Conservation (phyloP, 805 yeast species). For the Ogataea degrootiae region DNA sequence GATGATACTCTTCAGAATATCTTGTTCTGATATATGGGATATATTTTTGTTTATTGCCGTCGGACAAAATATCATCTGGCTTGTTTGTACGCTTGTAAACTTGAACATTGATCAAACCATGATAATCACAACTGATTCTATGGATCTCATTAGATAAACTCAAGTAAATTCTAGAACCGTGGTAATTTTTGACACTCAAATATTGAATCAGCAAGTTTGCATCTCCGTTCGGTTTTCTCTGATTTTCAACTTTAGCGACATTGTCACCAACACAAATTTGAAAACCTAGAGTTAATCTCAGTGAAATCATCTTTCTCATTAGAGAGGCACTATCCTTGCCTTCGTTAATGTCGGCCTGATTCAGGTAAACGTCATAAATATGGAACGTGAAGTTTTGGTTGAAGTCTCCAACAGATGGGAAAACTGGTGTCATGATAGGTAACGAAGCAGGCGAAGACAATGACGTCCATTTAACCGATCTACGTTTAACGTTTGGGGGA, state of each 20-base stretch:
- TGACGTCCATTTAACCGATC: conserved; percentile 86
- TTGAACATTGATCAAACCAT: conserved; percentile 73
- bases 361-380: conserved; percentile 72
- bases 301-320: conserved; percentile 80
- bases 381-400: conserved; percentile 71
- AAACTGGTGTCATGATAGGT: conserved; percentile 74
- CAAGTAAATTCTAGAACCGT: conserved; percentile 67
- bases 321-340: conserved; percentile 54
- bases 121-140: conserved; percentile 67
- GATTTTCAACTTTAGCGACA: conserved; percentile 62
- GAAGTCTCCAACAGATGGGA: conserved; percentile 68
- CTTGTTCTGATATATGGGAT: conserved; percentile 67
- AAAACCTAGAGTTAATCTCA: conserved; percentile 80
- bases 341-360: conserved; percentile 48
- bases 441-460: conserved; percentile 89
- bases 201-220: conserved; percentile 51
- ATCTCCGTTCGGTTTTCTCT: conserved; percentile 50
- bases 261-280: conserved; percentile 78
- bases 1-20: conserved; percentile 62
- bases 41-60: conserved; percentile 27
- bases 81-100: conserved; percentile 45
- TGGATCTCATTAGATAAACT: conserved; percentile 82
- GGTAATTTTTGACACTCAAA: conserved; percentile 40
- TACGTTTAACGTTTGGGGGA: conserved; percentile 63
- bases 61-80: conserved; percentile 28